Evolutionary conservation across 2,329 filamentous ascomycete species (phyloP), one percentile per base, ranked within the genome.

Genomic region (Tolypocladium album): DNA sequence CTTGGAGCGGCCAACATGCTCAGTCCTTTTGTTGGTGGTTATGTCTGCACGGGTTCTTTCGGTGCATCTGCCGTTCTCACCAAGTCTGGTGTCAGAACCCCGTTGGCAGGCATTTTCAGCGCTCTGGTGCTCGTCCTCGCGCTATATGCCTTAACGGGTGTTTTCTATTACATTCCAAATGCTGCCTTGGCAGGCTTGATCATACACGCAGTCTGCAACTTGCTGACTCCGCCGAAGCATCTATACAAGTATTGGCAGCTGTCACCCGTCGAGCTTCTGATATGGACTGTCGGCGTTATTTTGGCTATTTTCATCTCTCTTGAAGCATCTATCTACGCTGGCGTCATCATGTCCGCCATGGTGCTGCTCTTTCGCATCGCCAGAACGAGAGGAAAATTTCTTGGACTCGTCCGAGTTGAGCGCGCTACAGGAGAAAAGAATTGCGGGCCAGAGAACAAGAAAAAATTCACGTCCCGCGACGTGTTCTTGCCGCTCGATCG

Each of bases 161-260:
- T 92, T 38, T 93, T 94, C 77, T 92, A 84, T 77, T 93, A 88
- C 72, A 93, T 94, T 59, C 89, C 90, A 0, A 86, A 81, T 60
- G 82, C 88, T 1, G 80, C 84, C 1, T 79, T 94, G 7, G 81
- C 88, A 0, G 90, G 84, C 31, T 83, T 94, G 65, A 93, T 94
- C 66, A 92, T 94, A 63, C 90, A 94, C 71, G 90, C 89, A 3
- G 89, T 94, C 0, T 86, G 85, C 65, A 89, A 92, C 67, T 75
- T 92, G 55, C 84, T 92, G 67, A 88, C 88, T 0, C 84, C 87
- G 1, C 89, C 89, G 1, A 87, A 87, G 65, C 86, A 84, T 0
- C 79, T 92, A 1, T 90, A 89, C 73, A 85, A 88, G 61, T 92
- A 90, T 75, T 92, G 89, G 89, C 80, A 83, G 50, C 82, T 90